Base-by-base conservation (phyloP, 768 basidiomycete species). In the Heimioporus sp. region DNA sequence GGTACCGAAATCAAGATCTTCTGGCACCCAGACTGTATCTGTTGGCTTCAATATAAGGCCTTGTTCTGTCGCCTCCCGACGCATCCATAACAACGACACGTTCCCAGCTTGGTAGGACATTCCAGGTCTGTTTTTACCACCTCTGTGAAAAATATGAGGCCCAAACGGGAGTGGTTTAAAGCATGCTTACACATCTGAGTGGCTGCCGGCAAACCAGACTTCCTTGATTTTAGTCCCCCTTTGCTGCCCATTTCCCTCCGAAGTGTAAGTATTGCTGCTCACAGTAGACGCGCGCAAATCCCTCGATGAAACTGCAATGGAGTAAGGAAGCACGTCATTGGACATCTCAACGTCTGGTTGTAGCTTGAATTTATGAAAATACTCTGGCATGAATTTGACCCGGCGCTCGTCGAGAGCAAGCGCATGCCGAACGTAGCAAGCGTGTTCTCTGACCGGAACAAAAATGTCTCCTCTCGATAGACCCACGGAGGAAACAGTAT, bases 401-500 rank as follows among this genome's bases (percentile, higher is more conserved):
- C 83, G 75, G 5, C 72, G 76, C 48, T 85, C 83, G 44, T 86
- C 83, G 15, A 87, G 75, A 2, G 83, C 66, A 16, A 86, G 61
- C 1, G 83, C 83, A 48, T 87, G 85, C 15, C 85, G 75, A 65
- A 86, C 83, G 15, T 78, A 74, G 3, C 73, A 73, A 40, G 84
- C 78, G 51, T 78, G 77, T 11, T 17, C 39, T 0, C 78, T 77
- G 62, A 82, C 83, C 0, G 82, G 82, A 2, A 83, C 68, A 5
- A 56, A 59, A 3, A 76, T 68, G 37, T 71, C 73, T 2, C 76
- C 45, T 43, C 46, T 76, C 45, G 82, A 67, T 37, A 80, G 32
- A 10, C 81, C 81, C n/a, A 85, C 81, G 1, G 82, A 83, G 34
- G 77, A 75, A 5, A 86, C 82, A 2, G 82, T 85, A 55, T 86